Evolutionary conservation across 768 basidiomycete species (phyloP).

Genomic region (Russula abietina): DNA sequence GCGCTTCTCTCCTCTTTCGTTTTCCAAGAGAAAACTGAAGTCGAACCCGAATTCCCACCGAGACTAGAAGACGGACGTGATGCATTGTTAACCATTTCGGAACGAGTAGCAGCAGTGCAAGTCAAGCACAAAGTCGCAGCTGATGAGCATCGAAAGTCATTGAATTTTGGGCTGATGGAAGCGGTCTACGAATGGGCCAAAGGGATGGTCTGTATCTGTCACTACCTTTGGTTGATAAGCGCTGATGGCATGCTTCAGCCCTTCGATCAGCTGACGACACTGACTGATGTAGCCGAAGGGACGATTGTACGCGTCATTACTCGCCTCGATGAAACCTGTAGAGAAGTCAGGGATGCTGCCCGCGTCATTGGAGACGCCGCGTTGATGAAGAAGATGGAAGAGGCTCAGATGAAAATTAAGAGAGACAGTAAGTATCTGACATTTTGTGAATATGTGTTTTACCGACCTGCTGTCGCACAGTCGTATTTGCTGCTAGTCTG

Average conservation of each 20-base stretch:
- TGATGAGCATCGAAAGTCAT: slow-evolving; percentile 68
- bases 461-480: slow-evolving; percentile 33
- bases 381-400: slow-evolving; percentile 97
- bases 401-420: slow-evolving; percentile 88
- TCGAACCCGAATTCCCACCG: slow-evolving; percentile 74
- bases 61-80: slow-evolving; percentile 77
- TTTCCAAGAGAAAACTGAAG: slow-evolving; percentile 96
- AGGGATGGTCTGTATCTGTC: slow-evolving; percentile 70
- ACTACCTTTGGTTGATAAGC: background rate
- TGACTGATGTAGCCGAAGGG: slow-evolving; percentile 95
- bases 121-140: slow-evolving; percentile 69
- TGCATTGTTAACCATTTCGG: slow-evolving; percentile 69
- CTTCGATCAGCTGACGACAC: slow-evolving; percentile 85
- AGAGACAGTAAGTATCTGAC: slow-evolving; percentile 73
- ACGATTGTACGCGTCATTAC: slow-evolving; percentile 97
- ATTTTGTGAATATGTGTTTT: background rate
- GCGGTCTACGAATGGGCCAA: slow-evolving; percentile 99
- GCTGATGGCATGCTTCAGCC: slow-evolving; percentile 48
- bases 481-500: slow-evolving; percentile 82
- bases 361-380: slow-evolving; percentile 95
- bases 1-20: slow-evolving; percentile 94
- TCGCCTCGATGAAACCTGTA: slow-evolving; percentile 91
- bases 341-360: slow-evolving; percentile 95
- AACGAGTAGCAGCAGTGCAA: slow-evolving; percentile 75
- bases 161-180: slow-evolving; percentile 90